Evolutionary conservation across 2,329 filamentous ascomycete genomes (phyloP).

Genomic region (Kalaharituber pfeilii): DNA sequence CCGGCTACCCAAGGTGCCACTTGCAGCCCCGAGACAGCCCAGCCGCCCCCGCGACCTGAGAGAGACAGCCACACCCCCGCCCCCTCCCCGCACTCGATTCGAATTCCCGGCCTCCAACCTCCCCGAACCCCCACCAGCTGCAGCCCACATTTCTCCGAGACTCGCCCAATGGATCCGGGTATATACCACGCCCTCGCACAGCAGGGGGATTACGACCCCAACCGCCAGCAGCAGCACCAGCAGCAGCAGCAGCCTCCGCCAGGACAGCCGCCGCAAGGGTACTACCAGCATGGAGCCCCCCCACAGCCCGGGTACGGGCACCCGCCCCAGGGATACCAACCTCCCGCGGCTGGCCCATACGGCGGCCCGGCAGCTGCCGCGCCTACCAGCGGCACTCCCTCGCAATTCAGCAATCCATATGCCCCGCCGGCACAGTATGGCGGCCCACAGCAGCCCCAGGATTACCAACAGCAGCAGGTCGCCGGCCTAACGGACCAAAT

Average conservation of each 20-base stretch:
- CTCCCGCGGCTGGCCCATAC: not conserved
- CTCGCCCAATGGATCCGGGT: conserved; percentile 33
- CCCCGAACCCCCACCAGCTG: not conserved
- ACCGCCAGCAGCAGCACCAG: conserved; percentile 28
- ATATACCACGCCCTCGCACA: conserved; percentile 42
- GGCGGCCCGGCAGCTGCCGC: conserved; percentile 3
- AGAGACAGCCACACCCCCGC: too few species aligned
- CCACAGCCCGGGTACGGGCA: not conserved
- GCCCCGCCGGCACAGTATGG: conserved; percentile 1
- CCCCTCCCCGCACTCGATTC: too few species aligned
- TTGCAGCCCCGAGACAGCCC: too few species aligned
- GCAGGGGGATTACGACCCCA: conserved; percentile 36
- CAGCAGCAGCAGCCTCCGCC: conserved; percentile 23
- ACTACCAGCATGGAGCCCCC: conserved; percentile 26
- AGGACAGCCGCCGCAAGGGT: conserved; percentile 26
- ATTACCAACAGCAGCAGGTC: conserved; percentile 24
- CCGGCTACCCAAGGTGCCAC: too few species aligned
- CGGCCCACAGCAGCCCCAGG: conserved; percentile 18
- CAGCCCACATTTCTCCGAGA: not conserved
- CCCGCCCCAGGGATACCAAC: not conserved
- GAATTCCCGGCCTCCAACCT: not conserved
- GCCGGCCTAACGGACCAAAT: conserved; percentile 26
- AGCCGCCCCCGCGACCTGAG: too few species aligned
- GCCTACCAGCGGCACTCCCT: conserved; percentile 1
- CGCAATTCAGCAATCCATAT: not conserved